Conservation (phyloP, 768 basidiomycete genomes). For the Boletus tomentosulus region DNA sequence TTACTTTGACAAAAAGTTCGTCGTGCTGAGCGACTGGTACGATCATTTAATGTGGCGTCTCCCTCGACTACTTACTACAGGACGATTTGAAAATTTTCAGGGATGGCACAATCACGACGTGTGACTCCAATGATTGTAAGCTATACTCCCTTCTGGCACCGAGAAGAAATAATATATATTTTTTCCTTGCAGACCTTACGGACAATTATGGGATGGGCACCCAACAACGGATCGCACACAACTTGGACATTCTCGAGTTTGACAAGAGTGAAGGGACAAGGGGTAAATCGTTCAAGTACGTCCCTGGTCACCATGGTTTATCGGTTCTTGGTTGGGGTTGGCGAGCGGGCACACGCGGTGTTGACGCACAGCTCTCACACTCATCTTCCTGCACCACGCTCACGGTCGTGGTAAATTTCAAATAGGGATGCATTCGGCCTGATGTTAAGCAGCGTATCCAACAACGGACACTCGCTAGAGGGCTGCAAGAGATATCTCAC, state of each 20-base stretch:
- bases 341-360: not conserved
- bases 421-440: constrained; percentile 79
- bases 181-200: constrained; percentile 58
- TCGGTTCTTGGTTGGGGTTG: not conserved
- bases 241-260: constrained; percentile 61
- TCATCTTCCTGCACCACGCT: constrained; percentile 6
- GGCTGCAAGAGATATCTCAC: constrained; percentile 75
- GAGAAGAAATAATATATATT: too few relatives aligned
- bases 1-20: constrained; percentile 66
- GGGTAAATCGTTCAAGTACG: constrained; percentile 44
- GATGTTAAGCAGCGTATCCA: constrained; percentile 79
- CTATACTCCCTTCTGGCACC: not conserved
- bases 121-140: constrained; percentile 91
- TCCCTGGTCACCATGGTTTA: not conserved
- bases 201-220: constrained; percentile 87
- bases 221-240: constrained; percentile 62
- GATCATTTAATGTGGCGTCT: constrained; percentile 18
- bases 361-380: constrained; percentile 3
- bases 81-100: constrained; percentile 33
- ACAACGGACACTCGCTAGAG: constrained; percentile 76
- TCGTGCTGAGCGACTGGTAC: constrained; percentile 89
- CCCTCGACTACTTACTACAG: not conserved
- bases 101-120: constrained; percentile 92
- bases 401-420: constrained; percentile 14
- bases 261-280: constrained; percentile 17